Conservation (phyloP, 164 flowering plant species). For the Vitis vinifera region DNA sequence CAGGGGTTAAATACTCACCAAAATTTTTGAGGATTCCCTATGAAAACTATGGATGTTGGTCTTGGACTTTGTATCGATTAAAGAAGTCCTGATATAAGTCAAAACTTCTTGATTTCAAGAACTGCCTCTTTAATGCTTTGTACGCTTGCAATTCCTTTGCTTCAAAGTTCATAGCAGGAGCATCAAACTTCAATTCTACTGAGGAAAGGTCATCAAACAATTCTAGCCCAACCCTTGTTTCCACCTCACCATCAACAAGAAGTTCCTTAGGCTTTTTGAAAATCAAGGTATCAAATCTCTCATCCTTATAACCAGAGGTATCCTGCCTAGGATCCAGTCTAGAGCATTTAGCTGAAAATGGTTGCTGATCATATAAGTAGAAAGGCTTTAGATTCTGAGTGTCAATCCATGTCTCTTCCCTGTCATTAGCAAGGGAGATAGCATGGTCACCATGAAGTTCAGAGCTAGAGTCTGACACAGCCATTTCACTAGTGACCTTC, state of each 20-base stretch:
- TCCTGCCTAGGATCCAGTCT: neutral
- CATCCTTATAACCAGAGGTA: conserved; percentile 18
- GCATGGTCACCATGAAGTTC: conserved; percentile 18
- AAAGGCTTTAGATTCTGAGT: conserved; percentile 31
- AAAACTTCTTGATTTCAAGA: conserved; percentile 39
- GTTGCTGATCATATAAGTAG: conserved; percentile 27
- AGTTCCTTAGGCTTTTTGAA: conserved; percentile 23
- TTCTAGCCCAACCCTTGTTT: conserved; percentile 29
- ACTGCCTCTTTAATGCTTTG: conserved; percentile 44
- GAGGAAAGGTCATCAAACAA: conserved; percentile 67
- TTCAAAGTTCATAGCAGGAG: conserved; percentile 20
- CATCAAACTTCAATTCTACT: conserved; percentile 51
- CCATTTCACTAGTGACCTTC: conserved; percentile 37
- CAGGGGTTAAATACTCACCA: too few species aligned
- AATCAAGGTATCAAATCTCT: conserved; percentile 31
- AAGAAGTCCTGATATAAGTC: conserved; percentile 17
- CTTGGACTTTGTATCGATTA: conserved; percentile 9
- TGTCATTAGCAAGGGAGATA: conserved; percentile 60
- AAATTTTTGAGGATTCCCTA: too few species aligned
- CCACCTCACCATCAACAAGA: conserved; percentile 10
- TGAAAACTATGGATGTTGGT: neutral
- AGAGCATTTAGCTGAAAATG: conserved; percentile 16
- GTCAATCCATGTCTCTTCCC: conserved; percentile 33
- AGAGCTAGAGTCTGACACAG: conserved; percentile 13
- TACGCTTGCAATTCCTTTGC: conserved; percentile 32